Base-by-base conservation (phyloP, 257 asterid genomes). In the Jacaranda mimosifolia region DNA sequence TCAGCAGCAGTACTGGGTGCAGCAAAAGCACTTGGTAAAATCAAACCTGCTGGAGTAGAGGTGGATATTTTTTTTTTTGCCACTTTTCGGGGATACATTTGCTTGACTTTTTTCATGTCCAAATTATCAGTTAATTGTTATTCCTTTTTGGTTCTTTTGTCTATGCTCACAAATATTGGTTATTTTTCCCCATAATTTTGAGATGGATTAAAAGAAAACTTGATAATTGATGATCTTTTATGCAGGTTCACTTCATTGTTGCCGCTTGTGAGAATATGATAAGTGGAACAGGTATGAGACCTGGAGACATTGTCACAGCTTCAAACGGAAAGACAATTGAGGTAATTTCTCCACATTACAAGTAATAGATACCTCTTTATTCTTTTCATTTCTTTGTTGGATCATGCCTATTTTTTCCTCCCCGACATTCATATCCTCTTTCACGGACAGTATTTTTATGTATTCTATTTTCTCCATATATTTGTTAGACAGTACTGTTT, bases 1-100 rank as follows among this genome's bases (percentile, higher is more conserved):
- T 90, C 99, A 26, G 99, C 97, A 45, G 98, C 97, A n/a, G 99
- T 96, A 5, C 72, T 96, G 21, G 99, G 99, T 73, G 98, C 99
- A 18, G 99, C 99, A 51, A 93, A 93, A 86, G 98, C 99, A 68
- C 92, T 96, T 42, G 99, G 90, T 52, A 95, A 93, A 84, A 89
- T 96, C 86, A 96, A 88, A 85, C 99, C 98, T 63, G 84, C 91
- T 73, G 97, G 99, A 79, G 98, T 93, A 14, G 98, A 96, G 96
- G 99, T 80, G 10, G 59, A n/a, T 70, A 72, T 49, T 12, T 65
- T 59, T 39, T 79, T 39, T 58, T n/a, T 63, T 38, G 18, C 21
- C 4, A 1, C 5, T 8, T 35, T 46, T 45, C 10, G 9, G 49
- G 38, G 55, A n/a, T 10, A 5, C 13, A 11, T 6, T 40, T 52